Conservation (phyloP, 2,329 filamentous ascomycete species). For the Beauveria varroae region DNA sequence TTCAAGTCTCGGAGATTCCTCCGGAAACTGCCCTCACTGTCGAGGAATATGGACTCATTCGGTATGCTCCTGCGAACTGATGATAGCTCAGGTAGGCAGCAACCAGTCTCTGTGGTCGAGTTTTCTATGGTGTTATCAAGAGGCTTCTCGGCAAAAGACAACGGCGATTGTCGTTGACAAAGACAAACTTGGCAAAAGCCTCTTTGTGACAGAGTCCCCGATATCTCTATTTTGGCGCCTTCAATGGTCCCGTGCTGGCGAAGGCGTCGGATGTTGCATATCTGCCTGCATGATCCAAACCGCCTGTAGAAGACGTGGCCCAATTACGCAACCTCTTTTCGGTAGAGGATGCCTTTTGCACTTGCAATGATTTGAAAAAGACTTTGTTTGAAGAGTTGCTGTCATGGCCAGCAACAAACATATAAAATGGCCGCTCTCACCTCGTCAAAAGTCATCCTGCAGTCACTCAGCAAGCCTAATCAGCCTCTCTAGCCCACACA, state of each 20-base stretch:
- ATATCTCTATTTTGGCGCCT: too few relatives aligned
- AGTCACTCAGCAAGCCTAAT: background rate
- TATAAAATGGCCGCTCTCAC: background rate
- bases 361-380: background rate
- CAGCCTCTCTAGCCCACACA: background rate
- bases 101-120: too few relatives aligned
- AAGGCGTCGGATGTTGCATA: background rate
- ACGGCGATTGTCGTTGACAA: too few relatives aligned
- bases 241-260: background rate
- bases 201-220: background rate
- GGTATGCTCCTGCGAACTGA: background rate
- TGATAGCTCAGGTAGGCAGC: background rate
- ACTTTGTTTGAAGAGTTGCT: background rate
- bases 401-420: background rate
- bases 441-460: background rate
- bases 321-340: background rate
- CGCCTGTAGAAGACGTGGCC: background rate
- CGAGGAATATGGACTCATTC: background rate
- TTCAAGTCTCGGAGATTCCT: background rate
- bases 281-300: background rate
- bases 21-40: fast-evolving
- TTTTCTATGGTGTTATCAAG: background rate
- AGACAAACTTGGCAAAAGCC: background rate
- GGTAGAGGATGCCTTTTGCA: background rate
- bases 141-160: background rate